Conservation (phyloP, 2,329 filamentous ascomycete genomes). For the Dryadomyces sulphureus region DNA sequence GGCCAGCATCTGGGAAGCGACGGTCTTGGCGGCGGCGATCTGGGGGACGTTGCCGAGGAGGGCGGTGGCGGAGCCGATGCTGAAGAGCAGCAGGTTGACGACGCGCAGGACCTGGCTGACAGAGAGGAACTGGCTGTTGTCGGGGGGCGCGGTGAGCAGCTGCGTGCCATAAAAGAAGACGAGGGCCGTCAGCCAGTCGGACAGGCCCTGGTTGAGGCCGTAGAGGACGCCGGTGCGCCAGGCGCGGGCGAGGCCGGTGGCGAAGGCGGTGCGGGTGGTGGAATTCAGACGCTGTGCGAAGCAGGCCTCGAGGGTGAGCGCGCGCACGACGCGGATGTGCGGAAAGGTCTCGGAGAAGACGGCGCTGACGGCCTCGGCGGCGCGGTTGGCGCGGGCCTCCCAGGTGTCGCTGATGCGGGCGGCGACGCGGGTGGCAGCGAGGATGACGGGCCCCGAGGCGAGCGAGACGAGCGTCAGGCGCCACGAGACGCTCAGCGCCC, state of each 20-base stretch:
- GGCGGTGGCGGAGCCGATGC: constrained; percentile 55
- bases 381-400: constrained; percentile 54
- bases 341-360: constrained; percentile 62
- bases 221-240: constrained; percentile 55
- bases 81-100: constrained; percentile 72
- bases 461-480: constrained; percentile 67
- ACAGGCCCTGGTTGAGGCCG: constrained; percentile 61
- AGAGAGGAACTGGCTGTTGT: constrained; percentile 15
- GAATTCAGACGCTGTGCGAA: constrained; percentile 50
- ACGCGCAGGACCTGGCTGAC: constrained; percentile 54
- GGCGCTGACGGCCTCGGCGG: constrained; percentile 41
- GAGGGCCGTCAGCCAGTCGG: constrained; percentile 58
- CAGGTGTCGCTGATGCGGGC: constrained; percentile 51
- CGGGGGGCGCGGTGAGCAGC: constrained; percentile 33
- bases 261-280: constrained; percentile 36
- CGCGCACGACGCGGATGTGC: constrained; percentile 65
- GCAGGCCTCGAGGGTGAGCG: constrained; percentile 56
- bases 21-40: constrained; percentile 57
- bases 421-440: constrained; percentile 50
- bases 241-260: constrained; percentile 50
- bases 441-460: constrained; percentile 53
- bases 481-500: constrained; percentile 66
- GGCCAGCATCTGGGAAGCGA: constrained; percentile 56
- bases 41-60: constrained; percentile 68
- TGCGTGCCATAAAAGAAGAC: constrained; percentile 72